phyloP scores from a whole-genome alignment of 306 rosid species.

The Boehmeria nivea region DNA sequence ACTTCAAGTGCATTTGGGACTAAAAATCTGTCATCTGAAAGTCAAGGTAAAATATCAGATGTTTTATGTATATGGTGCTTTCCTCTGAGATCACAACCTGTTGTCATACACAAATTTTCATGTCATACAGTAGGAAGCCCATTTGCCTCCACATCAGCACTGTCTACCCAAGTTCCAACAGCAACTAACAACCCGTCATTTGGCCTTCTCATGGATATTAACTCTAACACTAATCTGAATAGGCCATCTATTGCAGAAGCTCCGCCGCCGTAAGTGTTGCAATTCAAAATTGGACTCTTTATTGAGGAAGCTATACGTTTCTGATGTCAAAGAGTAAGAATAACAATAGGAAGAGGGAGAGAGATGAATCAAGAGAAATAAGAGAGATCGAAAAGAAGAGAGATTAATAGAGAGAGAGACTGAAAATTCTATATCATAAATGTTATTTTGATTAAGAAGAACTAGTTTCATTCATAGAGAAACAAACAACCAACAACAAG shows the following conservation, averaged over 20 bases:
- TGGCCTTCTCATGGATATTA: slow-evolving; percentile 18
- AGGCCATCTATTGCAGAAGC: slow-evolving; percentile 23
- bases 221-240: slow-evolving; percentile 21
- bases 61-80: not conserved
- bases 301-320: too few species aligned
- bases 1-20: slow-evolving; percentile 22
- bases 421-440: too few species aligned
- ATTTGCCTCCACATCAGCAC: slow-evolving; percentile 32
- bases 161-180: slow-evolving; percentile 25
- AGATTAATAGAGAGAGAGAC: too few species aligned
- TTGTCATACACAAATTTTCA: not conserved
- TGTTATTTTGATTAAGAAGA: too few species aligned
- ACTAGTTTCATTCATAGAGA: too few species aligned
- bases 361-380: too few species aligned
- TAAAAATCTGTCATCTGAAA: slow-evolving; percentile 21
- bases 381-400: too few species aligned
- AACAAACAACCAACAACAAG: too few species aligned
- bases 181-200: slow-evolving; percentile 29
- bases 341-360: too few species aligned
- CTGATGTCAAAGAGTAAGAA: too few species aligned
- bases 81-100: slow-evolving; percentile 2
- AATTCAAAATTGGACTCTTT: too few species aligned
- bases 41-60: slow-evolving; percentile 17
- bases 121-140: slow-evolving; percentile 30
- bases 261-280: slow-evolving; percentile 41